Evolutionary conservation across 1,284 basidiomycete genomes (phyloP).

Genomic region (Tilletiopsis washingtonensis): DNA sequence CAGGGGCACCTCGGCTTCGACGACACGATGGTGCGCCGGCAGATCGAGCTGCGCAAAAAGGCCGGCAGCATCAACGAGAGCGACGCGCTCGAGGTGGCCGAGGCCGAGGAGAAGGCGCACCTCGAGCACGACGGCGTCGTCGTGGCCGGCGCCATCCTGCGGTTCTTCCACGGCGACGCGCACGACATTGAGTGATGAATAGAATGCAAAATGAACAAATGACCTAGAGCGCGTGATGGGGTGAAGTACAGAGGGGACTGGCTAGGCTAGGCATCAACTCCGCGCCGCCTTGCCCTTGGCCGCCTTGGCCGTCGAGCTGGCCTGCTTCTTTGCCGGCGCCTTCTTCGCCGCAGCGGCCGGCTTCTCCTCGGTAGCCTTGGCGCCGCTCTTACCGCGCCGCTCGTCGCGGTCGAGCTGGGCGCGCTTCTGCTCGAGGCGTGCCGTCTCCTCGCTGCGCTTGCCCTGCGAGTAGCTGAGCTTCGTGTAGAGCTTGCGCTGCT

Average conservation of each 20-base stretch:
- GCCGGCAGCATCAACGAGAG: background rate
- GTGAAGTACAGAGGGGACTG: too few relatives aligned
- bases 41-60: background rate
- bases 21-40: background rate
- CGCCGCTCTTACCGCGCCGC: too few relatives aligned
- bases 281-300: too few relatives aligned
- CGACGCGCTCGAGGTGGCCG: background rate
- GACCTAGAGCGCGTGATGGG: too few relatives aligned
- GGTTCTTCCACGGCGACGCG: background rate
- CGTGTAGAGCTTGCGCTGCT: slow-evolving; percentile 89
- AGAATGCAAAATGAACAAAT: too few relatives aligned
- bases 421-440: slow-evolving; percentile 25
- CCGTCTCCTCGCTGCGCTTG: slow-evolving; percentile 64
- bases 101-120: background rate
- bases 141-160: background rate
- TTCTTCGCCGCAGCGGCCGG: too few relatives aligned
- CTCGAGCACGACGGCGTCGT: background rate
- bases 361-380: too few relatives aligned
- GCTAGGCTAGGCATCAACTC: too few relatives aligned
- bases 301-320: too few relatives aligned
- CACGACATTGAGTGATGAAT: background rate
- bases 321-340: too few relatives aligned
- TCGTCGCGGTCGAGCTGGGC: slow-evolving; percentile 6
- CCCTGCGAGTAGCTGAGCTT: slow-evolving; percentile 83
- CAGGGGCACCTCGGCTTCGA: background rate